phyloP scores from a whole-genome alignment of 495 filamentous ascomycete species.

The Talaromyces thailandensis region DNA sequence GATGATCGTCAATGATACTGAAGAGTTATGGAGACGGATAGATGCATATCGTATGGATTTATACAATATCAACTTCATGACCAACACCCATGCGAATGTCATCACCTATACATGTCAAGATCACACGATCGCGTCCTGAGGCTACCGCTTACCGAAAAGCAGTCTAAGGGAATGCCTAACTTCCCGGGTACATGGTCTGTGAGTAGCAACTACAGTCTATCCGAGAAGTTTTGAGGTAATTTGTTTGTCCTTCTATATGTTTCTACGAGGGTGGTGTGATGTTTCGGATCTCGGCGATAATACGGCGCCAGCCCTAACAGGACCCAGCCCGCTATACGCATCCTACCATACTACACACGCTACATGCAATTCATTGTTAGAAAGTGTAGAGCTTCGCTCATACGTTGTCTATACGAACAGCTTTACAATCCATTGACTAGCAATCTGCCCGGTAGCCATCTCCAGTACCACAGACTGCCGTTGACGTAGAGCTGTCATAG shows the following conservation, averaged over 20 bases:
- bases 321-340: neutral
- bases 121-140: neutral
- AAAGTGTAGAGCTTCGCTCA: neutral
- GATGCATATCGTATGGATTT: neutral
- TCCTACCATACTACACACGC: neutral
- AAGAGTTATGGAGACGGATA: neutral
- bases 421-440: neutral
- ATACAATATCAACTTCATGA: neutral
- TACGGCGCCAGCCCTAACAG: neutral
- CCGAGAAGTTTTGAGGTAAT: neutral
- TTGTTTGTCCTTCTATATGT: neutral
- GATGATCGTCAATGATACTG: neutral
- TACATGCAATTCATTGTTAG: neutral
- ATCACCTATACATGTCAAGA: neutral
- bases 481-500: neutral
- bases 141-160: neutral
- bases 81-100: neutral
- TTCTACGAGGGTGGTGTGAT: neutral
- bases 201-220: neutral
- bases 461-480: too few relatives aligned
- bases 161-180: neutral
- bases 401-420: neutral
- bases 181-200: neutral
- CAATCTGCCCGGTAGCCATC: neutral
- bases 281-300: neutral